Evolutionary conservation across 1,284 basidiomycete species (phyloP), one percentile per base, ranked within the genome.

Genomic region (Trichosporon asahii): DNA sequence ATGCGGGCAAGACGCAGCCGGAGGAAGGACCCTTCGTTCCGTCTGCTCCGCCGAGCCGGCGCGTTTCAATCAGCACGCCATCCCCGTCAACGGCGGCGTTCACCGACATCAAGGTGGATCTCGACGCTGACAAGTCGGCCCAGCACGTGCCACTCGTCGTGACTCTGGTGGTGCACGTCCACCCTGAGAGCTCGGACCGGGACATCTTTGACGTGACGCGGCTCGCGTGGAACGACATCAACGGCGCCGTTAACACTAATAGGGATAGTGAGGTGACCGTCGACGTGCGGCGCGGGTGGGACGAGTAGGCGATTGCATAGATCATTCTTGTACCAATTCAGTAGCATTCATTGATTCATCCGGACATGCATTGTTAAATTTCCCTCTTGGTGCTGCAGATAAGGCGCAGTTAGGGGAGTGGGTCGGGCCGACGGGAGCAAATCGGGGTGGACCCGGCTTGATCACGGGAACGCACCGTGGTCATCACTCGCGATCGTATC

Each of bases 91-190:
- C 68, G 3, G 37, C 66, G 44, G 66, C 69, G 9, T 68, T 69
- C 37, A 67, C 69, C 15, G 33, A 37, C 21, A 14, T 64, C 23
- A 64, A 61, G 27, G n/a, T 33, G 29, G 57, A 61, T 6, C 31
- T 64, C 15, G 40, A 25, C 57, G 60, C 21, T 14, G 40, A 37
- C 4, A 44, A 31, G 37, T 65, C 64, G 57, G 53, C 64, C 33
- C 64, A 65, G 2, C 68, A 73, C 44, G 72, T 69, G 6, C 77
- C 77, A 0, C 72, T 95, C 55, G 89, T 96, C n/a, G 89, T 93
- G 25, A 93, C 93, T 23, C 83, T 96, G 35, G 89, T 91, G 75
- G 83, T 94, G 53, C 92, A 93, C 76, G 91, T 95, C 18, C 85
- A 86, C 65, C 81, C 86, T 44, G 89, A 91, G 69, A 77, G 92